phyloP scores from a whole-genome alignment of 2,329 filamentous ascomycete genomes.

The Setomelanomma holmii region DNA sequence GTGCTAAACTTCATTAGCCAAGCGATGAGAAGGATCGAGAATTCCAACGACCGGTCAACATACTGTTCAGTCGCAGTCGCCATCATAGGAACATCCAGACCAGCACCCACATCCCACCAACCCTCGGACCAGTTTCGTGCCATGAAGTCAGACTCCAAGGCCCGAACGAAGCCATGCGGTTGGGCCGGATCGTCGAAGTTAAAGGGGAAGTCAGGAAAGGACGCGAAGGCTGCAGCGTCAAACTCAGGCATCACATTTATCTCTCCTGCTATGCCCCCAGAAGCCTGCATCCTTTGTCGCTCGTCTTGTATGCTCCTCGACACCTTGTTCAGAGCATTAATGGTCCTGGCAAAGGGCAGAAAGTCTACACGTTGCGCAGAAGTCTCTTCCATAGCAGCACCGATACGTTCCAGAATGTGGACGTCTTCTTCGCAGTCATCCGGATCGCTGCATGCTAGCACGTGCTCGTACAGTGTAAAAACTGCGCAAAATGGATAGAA shows the following conservation, averaged over 20 bases:
- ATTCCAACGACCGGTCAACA: too few relatives aligned
- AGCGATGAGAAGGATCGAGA: too few relatives aligned
- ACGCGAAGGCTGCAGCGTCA: slow-evolving; percentile 21
- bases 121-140: slow-evolving; percentile 35
- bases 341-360: slow-evolving; percentile 30
- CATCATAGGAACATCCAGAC: slow-evolving; percentile 4
- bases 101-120: slow-evolving; percentile 36
- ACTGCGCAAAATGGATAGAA: slow-evolving; percentile 41
- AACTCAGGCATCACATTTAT: slow-evolving; percentile 18
- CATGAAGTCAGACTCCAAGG: slow-evolving; percentile 40
- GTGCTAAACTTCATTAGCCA: neutral
- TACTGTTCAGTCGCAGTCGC: neutral
- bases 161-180: slow-evolving; percentile 33
- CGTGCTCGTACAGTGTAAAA: slow-evolving; percentile 39
- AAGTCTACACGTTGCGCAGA: slow-evolving; percentile 21
- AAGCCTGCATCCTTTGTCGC: slow-evolving; percentile 8
- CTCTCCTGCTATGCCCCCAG: neutral
- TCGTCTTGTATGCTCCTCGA: slow-evolving; percentile 34
- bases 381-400: slow-evolving; percentile 26
- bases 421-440: slow-evolving; percentile 35
- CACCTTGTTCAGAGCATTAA: slow-evolving; percentile 39
- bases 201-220: slow-evolving; percentile 23
- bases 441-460: slow-evolving; percentile 29
- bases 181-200: slow-evolving; percentile 28
- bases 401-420: slow-evolving; percentile 29